Conservation (phyloP, 306 rosid species). For the Potentilla sterilis region DNA sequence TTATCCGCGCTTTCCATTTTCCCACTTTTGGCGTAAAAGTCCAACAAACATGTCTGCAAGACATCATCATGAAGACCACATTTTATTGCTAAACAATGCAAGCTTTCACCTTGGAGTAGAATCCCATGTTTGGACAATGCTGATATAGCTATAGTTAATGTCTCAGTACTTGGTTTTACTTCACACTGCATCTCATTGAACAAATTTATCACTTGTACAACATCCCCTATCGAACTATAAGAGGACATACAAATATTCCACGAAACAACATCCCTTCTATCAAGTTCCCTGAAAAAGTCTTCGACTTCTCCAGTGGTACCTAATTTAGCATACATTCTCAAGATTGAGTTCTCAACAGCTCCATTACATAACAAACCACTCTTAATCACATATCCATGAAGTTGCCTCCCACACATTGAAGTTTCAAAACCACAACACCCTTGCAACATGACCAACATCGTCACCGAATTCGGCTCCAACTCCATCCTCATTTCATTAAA, state of each 20-base stretch:
- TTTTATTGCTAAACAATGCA: slow-evolving; percentile 42
- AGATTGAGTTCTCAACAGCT: slow-evolving; percentile 43
- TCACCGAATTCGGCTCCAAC: slow-evolving; percentile 42
- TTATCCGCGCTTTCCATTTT: slow-evolving; percentile 33
- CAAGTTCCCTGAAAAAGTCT: slow-evolving; percentile 36
- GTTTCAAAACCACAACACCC: slow-evolving; percentile 30
- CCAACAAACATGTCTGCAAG: slow-evolving; percentile 47
- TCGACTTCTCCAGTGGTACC: slow-evolving; percentile 34
- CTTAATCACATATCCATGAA: slow-evolving; percentile 47
- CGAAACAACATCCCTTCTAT: slow-evolving; percentile 40
- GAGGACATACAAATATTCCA: slow-evolving; percentile 46
- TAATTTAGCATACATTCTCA: slow-evolving; percentile 43
- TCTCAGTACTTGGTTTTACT: slow-evolving; percentile 29
- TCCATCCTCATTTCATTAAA: slow-evolving; percentile 44
- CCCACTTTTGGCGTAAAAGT: slow-evolving; percentile 50
- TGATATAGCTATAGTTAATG: slow-evolving; percentile 45
- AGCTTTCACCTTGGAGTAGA: slow-evolving; percentile 39
- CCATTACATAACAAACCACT: slow-evolving; percentile 37
- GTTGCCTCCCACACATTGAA: slow-evolving; percentile 33
- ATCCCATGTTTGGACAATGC: slow-evolving; percentile 35
- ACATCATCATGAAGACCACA: slow-evolving; percentile 48
- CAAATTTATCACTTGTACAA: slow-evolving; percentile 27
- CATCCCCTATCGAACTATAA: slow-evolving; percentile 35
- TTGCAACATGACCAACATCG: slow-evolving; percentile 48
- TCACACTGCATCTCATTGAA: slow-evolving; percentile 34